Evolutionary conservation across 2,329 filamentous ascomycete species (phyloP).

Genomic region (Penicillium sp.): DNA sequence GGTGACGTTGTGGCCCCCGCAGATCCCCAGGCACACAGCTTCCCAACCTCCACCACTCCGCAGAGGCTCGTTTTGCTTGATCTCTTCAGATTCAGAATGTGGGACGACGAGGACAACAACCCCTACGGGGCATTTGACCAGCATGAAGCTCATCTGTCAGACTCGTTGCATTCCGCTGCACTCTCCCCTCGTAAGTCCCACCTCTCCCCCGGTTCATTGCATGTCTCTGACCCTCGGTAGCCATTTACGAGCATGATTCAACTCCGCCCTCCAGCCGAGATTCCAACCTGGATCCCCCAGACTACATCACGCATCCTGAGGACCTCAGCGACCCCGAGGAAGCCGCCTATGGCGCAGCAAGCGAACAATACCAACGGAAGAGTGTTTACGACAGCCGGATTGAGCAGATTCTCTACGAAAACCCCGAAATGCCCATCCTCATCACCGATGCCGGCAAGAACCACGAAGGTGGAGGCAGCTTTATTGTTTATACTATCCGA

Average conservation of each 20-base stretch:
- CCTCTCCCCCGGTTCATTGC: not conserved
- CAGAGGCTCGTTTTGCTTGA: not conserved
- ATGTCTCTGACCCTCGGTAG: constrained; percentile 21
- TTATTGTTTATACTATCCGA: constrained; percentile 95
- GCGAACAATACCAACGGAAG: constrained; percentile 56
- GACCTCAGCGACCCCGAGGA: constrained; percentile 63
- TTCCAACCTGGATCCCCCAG: constrained; percentile 65
- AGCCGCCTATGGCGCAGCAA: constrained; percentile 51
- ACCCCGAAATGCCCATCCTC: constrained; percentile 82
- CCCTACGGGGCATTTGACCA: constrained; percentile 94
- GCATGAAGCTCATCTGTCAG: constrained; percentile 73
- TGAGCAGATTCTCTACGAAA: constrained; percentile 96
- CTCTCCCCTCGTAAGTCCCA: constrained; percentile 52
- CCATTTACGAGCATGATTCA: constrained; percentile 60
- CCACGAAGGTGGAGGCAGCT: constrained; percentile 83
- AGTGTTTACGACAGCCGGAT: constrained; percentile 93
- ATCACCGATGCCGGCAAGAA: constrained; percentile 97
- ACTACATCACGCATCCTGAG: constrained; percentile 53
- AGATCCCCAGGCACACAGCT: constrained; percentile 23
- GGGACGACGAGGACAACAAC: constrained; percentile 99
- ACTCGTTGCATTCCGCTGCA: constrained; percentile 62
- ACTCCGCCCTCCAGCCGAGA: constrained; percentile 71
- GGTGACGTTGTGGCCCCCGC: constrained; percentile 24
- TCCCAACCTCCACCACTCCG: constrained; percentile 14
- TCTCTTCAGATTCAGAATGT: constrained; percentile 61